phyloP scores from a whole-genome alignment of 2,329 filamentous ascomycete genomes.

The Botryotinia globosa region DNA sequence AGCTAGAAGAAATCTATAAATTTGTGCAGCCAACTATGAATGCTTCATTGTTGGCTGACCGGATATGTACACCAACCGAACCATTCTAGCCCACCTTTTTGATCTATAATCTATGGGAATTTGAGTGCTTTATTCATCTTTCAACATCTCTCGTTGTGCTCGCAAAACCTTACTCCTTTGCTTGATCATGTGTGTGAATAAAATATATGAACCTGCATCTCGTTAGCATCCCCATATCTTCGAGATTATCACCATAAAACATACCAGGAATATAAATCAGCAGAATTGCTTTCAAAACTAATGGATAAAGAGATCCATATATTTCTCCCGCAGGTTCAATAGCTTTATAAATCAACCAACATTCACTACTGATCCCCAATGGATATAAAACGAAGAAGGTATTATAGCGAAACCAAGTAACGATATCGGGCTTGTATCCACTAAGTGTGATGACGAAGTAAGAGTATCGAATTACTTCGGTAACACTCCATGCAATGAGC shows the following conservation, averaged over 20 bases:
- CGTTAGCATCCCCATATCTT: conserved; percentile 24
- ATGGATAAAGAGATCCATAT: conserved; percentile 50
- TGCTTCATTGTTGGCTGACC: neutral
- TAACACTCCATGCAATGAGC: conserved; percentile 84
- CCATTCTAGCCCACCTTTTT: neutral
- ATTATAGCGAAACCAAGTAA: conserved; percentile 86
- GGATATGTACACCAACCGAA: neutral
- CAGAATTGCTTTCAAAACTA: conserved; percentile 62
- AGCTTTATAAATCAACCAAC: conserved; percentile 71
- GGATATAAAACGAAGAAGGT: conserved; percentile 93
- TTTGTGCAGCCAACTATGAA: neutral
- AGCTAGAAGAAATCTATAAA: neutral
- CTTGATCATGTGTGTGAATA: conserved; percentile 93
- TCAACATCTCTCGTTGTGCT: conserved; percentile 49
- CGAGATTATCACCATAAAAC: conserved; percentile 36
- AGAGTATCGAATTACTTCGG: conserved; percentile 89
- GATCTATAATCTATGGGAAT: neutral
- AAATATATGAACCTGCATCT: conserved; percentile 59
- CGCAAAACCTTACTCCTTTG: conserved; percentile 80
- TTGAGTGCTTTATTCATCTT: conserved; percentile 26
- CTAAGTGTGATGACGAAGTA: conserved; percentile 79
- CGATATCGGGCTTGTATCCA: conserved; percentile 57
- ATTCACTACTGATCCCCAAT: conserved; percentile 85
- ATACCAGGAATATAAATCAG: conserved; percentile 76
- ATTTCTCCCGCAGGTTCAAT: conserved; percentile 56